A percentile compares a stretch with the other conserved stretches of the same genome.
These are phyloP conservation scores for Amphichorda felina DNA, from an alignment of 2,329 filamentous ascomycete genomes.

Conservation along the genomic window DNA sequence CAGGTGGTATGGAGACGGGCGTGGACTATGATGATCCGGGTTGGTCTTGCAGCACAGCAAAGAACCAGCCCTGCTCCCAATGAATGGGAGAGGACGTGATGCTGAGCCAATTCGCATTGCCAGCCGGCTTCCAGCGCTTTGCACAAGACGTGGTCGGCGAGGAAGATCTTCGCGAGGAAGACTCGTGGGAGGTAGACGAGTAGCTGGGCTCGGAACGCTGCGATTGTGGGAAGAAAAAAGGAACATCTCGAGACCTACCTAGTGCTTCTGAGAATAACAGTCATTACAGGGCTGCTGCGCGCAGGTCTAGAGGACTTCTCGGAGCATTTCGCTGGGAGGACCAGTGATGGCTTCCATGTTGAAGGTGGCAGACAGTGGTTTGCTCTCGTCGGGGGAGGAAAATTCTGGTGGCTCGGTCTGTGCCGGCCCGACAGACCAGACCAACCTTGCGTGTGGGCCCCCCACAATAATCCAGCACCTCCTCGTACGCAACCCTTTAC, in stretches of 20 bases:
- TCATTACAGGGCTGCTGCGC: too few relatives aligned
- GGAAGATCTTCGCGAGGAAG: slow-evolving; percentile 21
- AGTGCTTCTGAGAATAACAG: too few relatives aligned
- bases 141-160: slow-evolving; percentile 21
- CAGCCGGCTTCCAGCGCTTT: slow-evolving; percentile 22
- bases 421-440: too few relatives aligned
- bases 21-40: slow-evolving; percentile 41
- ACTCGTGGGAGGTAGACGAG: slow-evolving; percentile 16
- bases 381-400: too few relatives aligned
- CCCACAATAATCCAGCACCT: too few relatives aligned
- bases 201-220: slow-evolving; percentile 4
- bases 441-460: too few relatives aligned
- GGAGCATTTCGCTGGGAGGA: too few relatives aligned
- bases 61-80: slow-evolving; percentile 1
- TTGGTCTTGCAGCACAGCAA: slow-evolving; percentile 27
- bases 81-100: slow-evolving; percentile 1
- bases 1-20: slow-evolving; percentile 20
- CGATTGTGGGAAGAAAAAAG: background rate
- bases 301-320: too few relatives aligned
- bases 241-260: background rate
- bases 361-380: too few relatives aligned
- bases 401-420: too few relatives aligned
- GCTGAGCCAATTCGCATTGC: slow-evolving; percentile 6
- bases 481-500: too few relatives aligned
- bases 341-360: too few relatives aligned